phyloP scores from a whole-genome alignment of 495 filamentous ascomycete genomes.

The Penicillium tannophilum region DNA sequence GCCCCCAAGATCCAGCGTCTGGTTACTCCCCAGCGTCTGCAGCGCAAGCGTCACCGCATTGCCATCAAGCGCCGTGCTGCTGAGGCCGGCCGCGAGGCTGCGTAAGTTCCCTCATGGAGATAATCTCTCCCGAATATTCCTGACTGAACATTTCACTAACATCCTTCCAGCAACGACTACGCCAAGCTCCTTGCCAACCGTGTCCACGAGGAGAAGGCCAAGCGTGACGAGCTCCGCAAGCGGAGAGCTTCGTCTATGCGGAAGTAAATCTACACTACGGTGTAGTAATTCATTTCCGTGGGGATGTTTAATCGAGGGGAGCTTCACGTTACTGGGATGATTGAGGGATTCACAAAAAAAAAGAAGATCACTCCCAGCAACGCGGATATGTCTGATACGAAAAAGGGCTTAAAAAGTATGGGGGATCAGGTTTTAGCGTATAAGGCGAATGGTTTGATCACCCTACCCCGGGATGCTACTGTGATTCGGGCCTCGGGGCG shows the following conservation, averaged over 20 bases:
- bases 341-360: conserved; percentile 27
- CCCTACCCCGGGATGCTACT: conserved; percentile 21
- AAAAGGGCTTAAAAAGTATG: conserved; percentile 26
- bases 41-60: conserved; percentile 97
- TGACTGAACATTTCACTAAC: conserved; percentile 35
- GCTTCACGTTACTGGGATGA: conserved; percentile 30
- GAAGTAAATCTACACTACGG: conserved; percentile 62
- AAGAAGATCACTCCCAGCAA: conserved; percentile 34
- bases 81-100: conserved; percentile 96
- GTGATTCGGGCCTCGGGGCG: conserved; percentile 25
- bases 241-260: conserved; percentile 93
- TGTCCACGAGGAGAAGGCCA: conserved; percentile 88
- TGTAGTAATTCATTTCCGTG: conserved; percentile 39
- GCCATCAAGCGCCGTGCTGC: conserved; percentile 96
- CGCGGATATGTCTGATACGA: conserved; percentile 36
- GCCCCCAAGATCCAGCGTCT: conserved; percentile 98
- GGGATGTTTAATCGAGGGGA: conserved; percentile 43
- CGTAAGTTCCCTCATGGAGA: conserved; percentile 65
- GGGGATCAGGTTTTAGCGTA: conserved; percentile 27
- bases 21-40: conserved; percentile 98
- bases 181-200: conserved; percentile 90
- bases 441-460: conserved; percentile 25
- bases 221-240: conserved; percentile 91
- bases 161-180: conserved; percentile 71
- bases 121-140: not conserved